Percentiles rank a stretch among this genome's conserved stretches.
These are phyloP conservation scores for Sporothrix globosa DNA, from an alignment of 2,329 filamentous ascomycete species.

Conservation along the genomic window DNA sequence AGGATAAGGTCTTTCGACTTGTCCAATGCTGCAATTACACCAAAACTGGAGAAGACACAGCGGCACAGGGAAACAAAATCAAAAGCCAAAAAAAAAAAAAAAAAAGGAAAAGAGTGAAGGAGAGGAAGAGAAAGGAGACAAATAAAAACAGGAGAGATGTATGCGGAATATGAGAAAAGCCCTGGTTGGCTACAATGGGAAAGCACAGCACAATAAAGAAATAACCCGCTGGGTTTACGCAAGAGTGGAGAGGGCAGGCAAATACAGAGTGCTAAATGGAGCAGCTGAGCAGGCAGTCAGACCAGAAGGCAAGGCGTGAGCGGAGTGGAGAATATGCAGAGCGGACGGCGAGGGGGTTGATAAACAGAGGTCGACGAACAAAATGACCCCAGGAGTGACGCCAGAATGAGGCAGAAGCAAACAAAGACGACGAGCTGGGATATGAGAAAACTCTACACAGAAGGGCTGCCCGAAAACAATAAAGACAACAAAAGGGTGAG, in stretches of 20 bases:
- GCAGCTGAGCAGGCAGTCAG: neutral
- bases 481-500: neutral
- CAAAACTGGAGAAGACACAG: conserved; percentile 14
- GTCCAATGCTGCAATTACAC: conserved; percentile 14
- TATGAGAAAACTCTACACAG: neutral
- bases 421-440: neutral
- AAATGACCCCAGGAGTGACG: neutral
- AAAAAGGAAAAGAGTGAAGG: conserved; percentile 12
- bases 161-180: conserved; percentile 22
- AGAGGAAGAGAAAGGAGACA: neutral
- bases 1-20: neutral
- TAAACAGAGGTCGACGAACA: neutral
- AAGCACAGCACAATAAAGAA: neutral
- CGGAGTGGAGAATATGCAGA: conserved; percentile 21
- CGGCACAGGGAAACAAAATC: neutral
- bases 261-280: conserved; percentile 8
- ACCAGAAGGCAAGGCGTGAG: conserved; percentile 7
- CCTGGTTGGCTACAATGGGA: neutral
- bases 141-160: conserved; percentile 17
- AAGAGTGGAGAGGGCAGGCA: conserved; percentile 6
- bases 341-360: conserved; percentile 10
- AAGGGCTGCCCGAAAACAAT: neutral
- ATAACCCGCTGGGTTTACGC: neutral
- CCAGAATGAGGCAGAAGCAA: conserved; percentile 1
- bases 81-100: neutral